Evolutionary conservation across 1,139 yeast genomes (phyloP).

Genomic region (Lodderomyces metapsilosis): DNA sequence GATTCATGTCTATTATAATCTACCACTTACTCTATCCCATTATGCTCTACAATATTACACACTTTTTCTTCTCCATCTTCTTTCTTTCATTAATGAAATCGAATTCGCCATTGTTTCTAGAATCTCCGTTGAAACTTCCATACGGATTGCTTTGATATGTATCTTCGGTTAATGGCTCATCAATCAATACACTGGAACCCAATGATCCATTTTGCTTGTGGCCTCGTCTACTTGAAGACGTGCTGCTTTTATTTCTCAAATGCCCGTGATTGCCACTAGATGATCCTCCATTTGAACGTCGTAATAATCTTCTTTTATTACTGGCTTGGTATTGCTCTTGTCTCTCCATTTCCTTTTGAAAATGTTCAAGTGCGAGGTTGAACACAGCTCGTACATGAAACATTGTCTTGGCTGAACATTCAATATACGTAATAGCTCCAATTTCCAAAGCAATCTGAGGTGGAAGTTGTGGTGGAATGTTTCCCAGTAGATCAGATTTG

Average conservation of each 20-base stretch:
- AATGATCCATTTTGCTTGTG: constrained; percentile 39
- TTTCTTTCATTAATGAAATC: constrained; percentile 35
- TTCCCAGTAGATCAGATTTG: constrained; percentile 58
- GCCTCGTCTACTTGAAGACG: constrained; percentile 24
- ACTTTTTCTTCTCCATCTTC: constrained; percentile 27
- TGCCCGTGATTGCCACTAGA: constrained; percentile 17
- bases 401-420: constrained; percentile 75
- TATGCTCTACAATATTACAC: constrained; percentile 30
- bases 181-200: constrained; percentile 38
- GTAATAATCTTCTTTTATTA: constrained; percentile 31
- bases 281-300: constrained; percentile 20
- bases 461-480: constrained; percentile 48
- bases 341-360: constrained; percentile 32
- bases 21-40: background rate
- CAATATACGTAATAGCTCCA: constrained; percentile 75
- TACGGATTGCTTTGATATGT: constrained; percentile 30
- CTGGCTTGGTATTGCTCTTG: constrained; percentile 41
- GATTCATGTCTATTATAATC: background rate
- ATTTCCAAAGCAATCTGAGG: constrained; percentile 60
- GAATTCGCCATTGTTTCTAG: constrained; percentile 42
- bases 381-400: constrained; percentile 68
- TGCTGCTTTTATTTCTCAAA: constrained; percentile 24
- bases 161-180: constrained; percentile 41
- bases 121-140: constrained; percentile 24
- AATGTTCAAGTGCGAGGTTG: constrained; percentile 47